A percentile compares a stretch with the other conserved stretches of the same genome.
These are phyloP conservation scores for Amborella trichopoda DNA, from an alignment of 164 flowering plant genomes.

Conservation along the genomic window DNA sequence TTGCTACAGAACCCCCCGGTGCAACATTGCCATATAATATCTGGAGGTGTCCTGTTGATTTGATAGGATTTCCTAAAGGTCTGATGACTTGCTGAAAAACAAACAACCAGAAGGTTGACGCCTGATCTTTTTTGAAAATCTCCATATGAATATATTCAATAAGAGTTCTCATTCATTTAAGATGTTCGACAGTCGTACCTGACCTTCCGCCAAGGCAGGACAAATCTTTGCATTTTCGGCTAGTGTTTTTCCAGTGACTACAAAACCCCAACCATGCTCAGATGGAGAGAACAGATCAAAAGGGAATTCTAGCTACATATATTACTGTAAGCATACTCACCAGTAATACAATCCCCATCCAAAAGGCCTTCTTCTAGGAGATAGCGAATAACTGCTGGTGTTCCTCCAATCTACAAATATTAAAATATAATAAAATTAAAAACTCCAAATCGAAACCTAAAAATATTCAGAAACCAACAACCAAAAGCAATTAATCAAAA, in stretches of 20 bases:
- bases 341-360: constrained; percentile 94
- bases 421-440: background rate
- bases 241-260: constrained; percentile 93
- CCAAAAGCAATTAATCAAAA: too few relatives aligned
- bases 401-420: constrained; percentile 73
- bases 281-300: too few relatives aligned
- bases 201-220: constrained; percentile 65
- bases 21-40: constrained; percentile 91
- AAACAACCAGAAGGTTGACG: too few relatives aligned
- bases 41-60: constrained; percentile 87
- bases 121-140: too few relatives aligned
- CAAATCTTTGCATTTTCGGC: constrained; percentile 68
- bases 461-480: too few relatives aligned
- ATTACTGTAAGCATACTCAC: constrained; percentile 28
- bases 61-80: constrained; percentile 73
- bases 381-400: constrained; percentile 82
- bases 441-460: too few relatives aligned
- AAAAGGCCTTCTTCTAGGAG: constrained; percentile 69
- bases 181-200: constrained; percentile 49
- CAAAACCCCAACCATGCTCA: too few relatives aligned
- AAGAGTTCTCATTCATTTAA: too few relatives aligned
- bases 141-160: too few relatives aligned
- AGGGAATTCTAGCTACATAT: too few relatives aligned
- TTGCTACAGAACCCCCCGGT: constrained; percentile 95
- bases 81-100: constrained; percentile 65